A percentile compares a stretch with the other conserved stretches of the same genome.
Evolutionary conservation across 345 rosid species (phyloP).

Genomic region (Eucalyptus regnans): DNA sequence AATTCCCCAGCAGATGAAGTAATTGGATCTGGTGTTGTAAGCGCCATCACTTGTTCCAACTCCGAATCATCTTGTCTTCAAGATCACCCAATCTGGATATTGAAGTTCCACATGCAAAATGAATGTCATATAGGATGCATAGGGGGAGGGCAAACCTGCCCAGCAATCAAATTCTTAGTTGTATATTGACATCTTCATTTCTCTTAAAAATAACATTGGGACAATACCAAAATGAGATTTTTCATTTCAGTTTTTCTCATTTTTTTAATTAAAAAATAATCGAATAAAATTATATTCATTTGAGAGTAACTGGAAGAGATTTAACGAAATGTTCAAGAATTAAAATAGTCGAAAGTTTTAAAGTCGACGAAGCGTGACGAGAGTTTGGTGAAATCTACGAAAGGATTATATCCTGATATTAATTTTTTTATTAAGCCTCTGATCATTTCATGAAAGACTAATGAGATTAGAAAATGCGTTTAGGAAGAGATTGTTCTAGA

Average conservation of each 20-base stretch:
- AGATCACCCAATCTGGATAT: not conserved
- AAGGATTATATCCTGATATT: not conserved
- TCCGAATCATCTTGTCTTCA: not conserved
- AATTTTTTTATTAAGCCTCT: not conserved
- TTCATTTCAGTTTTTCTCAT: rapidly evolving
- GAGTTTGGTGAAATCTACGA: rapidly evolving
- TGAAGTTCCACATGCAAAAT: not conserved
- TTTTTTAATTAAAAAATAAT: not conserved
- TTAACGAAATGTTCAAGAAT: rapidly evolving
- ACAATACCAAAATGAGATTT: not conserved
- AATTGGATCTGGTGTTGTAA: rapidly evolving
- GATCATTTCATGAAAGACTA: not conserved
- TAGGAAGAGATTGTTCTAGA: not conserved
- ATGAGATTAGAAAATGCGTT: not conserved
- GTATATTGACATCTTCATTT: rapidly evolving
- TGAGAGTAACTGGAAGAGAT: rapidly evolving
- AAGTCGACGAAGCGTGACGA: rapidly evolving
- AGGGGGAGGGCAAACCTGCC: not conserved
- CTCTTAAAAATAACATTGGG: not conserved
- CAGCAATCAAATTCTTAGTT: not conserved
- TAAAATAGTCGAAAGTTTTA: not conserved
- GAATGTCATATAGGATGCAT: not conserved
- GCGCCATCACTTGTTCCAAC: not conserved
- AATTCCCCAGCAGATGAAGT: not conserved
- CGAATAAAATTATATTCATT: not conserved